Evolutionary conservation across 768 basidiomycete species (phyloP), one percentile per base, ranked within the genome.

Genomic region (Lentinula raphanica): DNA sequence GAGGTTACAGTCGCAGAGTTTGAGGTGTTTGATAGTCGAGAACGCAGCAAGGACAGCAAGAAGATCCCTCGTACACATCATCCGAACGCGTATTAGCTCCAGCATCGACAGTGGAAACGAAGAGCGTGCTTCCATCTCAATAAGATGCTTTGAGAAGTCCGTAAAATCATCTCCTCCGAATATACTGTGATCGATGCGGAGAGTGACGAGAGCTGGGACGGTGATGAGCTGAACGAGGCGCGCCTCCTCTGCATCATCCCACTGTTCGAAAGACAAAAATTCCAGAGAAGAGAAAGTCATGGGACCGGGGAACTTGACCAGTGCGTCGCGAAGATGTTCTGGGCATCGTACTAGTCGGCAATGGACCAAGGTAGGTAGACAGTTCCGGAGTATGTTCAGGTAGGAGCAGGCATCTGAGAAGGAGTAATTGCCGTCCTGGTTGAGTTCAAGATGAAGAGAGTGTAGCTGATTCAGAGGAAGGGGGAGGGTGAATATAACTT

Each of bases 141-240:
- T 51, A n/a, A 51, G 31, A 32, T 51, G 50, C n/a, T 3, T 19
- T 15, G 50, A 51, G 32, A 51, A 51, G 19, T 51, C 50, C 17
- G 50, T 36, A n/a, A 15, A 28, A 32, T 51, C 50, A 32, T 51
- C 50, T 17, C 50, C 50, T n/a, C 50, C 35, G n/a, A 36, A 51
- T 23, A 19, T 15, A 23, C 50, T 51, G 35, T 51, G 50, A 38
- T 51, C 35, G 9, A 51, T 51, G n/a, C 50, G 32, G 35, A 51
- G 35, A 8, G 50, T 51, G 8, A n/a, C 32, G 7, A 51, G 50
- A 36, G 50, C 36, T 15, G 50, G 50, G 35, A 51, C 35, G 31
- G 50, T 51, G 13, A 51, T 51, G 23, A 19, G 50, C 15, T 51
- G 50, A 28, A 51, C 38, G 19, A 51, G 38, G n/a, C 50, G 31